phyloP scores from a whole-genome alignment of 768 basidiomycete species.

The Tulasnella sp. region DNA sequence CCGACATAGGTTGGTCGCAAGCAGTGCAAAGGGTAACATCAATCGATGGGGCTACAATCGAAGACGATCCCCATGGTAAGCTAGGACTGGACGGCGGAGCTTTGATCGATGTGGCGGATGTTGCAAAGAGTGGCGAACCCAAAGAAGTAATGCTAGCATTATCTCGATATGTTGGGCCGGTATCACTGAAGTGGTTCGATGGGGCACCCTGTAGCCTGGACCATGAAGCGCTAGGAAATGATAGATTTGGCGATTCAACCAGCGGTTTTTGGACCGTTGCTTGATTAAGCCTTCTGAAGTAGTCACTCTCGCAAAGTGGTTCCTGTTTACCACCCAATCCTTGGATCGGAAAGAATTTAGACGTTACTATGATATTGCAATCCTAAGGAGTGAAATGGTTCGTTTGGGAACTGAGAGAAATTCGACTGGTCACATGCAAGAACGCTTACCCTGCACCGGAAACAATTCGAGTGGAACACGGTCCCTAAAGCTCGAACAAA shows the following conservation, averaged over 20 bases:
- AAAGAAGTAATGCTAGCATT: not conserved
- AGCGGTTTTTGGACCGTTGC: not conserved
- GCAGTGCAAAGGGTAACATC: slow-evolving; percentile 17
- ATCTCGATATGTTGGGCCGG: slow-evolving; percentile 10
- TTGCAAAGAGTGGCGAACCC: not conserved
- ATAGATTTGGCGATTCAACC: slow-evolving; percentile 9
- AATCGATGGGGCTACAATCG: not conserved
- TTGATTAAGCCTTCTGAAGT: no score
- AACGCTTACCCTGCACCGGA: no score
- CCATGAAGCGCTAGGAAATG: slow-evolving; percentile 20
- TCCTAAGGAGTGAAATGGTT: no score
- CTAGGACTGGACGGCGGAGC: not conserved
- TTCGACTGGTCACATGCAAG: no score
- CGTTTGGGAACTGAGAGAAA: no score
- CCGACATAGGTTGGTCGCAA: slow-evolving; percentile 59
- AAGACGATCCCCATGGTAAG: not conserved
- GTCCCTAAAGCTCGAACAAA: no score
- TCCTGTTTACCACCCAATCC: no score
- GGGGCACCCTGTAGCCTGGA: slow-evolving; percentile 15
- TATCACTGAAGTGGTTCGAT: slow-evolving; percentile 27
- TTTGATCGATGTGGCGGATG: not conserved
- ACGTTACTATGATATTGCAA: no score
- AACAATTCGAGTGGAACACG: no score
- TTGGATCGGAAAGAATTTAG: no score
- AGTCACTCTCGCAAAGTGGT: no score